Conservation (phyloP, 331 rosid genomes). For the Cydonia oblonga region DNA sequence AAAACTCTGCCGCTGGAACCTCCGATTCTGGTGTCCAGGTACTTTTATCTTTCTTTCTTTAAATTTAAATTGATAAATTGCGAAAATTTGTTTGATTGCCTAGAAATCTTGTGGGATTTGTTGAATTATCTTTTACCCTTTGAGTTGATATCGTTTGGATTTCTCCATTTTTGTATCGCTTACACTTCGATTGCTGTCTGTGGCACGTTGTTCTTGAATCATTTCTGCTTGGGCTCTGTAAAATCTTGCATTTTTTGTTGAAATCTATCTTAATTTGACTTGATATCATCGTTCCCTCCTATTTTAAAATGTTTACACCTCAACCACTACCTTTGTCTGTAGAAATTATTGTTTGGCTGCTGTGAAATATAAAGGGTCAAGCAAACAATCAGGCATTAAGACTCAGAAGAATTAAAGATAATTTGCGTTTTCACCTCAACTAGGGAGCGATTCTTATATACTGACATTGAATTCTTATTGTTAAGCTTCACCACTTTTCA, state of each 20-base stretch:
- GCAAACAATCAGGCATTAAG: background rate
- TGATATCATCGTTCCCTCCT: background rate
- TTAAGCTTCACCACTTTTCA: too few relatives aligned
- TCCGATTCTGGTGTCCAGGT: constrained; percentile 97
- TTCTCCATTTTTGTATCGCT: background rate
- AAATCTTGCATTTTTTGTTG: background rate
- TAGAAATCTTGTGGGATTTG: background rate
- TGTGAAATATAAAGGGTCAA: background rate
- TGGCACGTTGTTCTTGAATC: background rate
- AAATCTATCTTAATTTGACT: background rate
- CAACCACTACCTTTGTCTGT: too few relatives aligned
- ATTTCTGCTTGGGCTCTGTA: background rate
- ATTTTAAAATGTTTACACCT: background rate
- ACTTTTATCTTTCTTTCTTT: background rate
- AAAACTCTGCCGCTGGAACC: constrained; percentile 30
- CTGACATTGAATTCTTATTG: background rate
- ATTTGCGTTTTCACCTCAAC: background rate
- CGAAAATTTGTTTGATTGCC: background rate
- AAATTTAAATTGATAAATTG: background rate
- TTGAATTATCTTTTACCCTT: background rate
- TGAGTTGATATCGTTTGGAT: background rate
- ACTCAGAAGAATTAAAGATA: background rate
- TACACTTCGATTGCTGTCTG: background rate
- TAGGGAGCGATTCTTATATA: background rate
- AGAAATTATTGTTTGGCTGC: background rate